A percentile compares a stretch with the other conserved stretches of the same genome.
These are phyloP conservation scores for Fusarium sp. DNA, from an alignment of 2,329 filamentous ascomycete species.

Conservation along the genomic window DNA sequence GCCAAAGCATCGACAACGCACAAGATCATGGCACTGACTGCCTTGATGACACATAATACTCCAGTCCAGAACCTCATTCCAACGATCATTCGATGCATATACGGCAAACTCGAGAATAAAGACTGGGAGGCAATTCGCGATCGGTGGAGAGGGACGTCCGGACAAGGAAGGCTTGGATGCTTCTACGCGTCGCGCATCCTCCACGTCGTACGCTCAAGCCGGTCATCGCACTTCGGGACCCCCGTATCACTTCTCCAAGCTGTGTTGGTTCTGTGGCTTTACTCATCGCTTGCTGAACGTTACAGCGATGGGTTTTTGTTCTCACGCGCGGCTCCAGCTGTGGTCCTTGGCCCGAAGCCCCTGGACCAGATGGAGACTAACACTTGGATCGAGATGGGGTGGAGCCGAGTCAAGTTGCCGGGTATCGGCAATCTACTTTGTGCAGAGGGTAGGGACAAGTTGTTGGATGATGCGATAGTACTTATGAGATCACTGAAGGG, in stretches of 20 bases:
- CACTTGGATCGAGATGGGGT: neutral
- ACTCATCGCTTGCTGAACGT: neutral
- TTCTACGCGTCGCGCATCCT: constrained; percentile 18
- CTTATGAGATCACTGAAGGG: constrained; percentile 8
- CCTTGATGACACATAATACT: constrained; percentile 8
- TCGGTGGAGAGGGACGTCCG: neutral
- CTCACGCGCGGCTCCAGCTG: neutral
- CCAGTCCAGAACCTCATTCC: neutral
- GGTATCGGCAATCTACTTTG: neutral
- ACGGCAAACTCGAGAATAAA: neutral
- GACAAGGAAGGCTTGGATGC: constrained; percentile 19
- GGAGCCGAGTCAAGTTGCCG: constrained; percentile 6
- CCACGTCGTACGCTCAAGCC: constrained; percentile 1
- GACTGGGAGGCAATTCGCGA: neutral
- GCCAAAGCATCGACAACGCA: constrained; percentile 17
- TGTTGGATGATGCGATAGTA: neutral
- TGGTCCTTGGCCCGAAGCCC: constrained; percentile 6
- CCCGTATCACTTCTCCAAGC: neutral
- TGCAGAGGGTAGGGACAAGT: neutral
- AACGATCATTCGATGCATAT: constrained; percentile 11
- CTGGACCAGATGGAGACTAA: constrained; percentile 1
- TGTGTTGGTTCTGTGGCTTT: constrained; percentile 1
- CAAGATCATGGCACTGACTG: constrained; percentile 7
- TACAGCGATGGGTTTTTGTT: neutral
- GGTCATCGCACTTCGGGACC: constrained; percentile 12